phyloP scores from a whole-genome alignment of 2,329 filamentous ascomycete species.

The Parastagonospora avenae region DNA sequence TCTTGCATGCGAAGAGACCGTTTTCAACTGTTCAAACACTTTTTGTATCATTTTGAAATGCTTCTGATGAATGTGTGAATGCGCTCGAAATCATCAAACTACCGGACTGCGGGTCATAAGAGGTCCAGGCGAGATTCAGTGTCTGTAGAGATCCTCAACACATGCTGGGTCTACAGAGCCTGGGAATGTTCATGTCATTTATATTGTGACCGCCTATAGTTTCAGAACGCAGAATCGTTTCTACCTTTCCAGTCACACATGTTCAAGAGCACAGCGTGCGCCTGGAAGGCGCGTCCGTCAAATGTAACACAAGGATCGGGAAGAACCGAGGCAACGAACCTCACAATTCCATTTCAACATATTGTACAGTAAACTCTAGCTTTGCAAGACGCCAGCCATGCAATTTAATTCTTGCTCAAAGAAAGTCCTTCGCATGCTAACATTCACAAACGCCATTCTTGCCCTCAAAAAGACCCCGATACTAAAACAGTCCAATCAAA shows the following conservation, averaged over 20 bases:
- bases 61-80: neutral
- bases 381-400: conserved; percentile 3
- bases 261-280: no score
- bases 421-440: neutral
- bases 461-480: neutral
- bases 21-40: conserved; percentile 32
- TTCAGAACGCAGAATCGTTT: neutral
- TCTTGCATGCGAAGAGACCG: conserved; percentile 46
- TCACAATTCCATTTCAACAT: neutral
- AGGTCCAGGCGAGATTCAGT: no score
- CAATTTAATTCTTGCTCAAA: neutral
- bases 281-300: no score
- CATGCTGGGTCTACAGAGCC: no score
- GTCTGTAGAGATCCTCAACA: no score
- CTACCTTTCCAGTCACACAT: neutral
- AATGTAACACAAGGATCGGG: no score
- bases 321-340: no score
- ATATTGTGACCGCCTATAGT: no score
- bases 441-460: neutral
- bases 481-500: neutral
- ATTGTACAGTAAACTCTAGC: neutral
- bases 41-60: neutral
- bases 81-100: neutral
- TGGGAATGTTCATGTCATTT: no score
- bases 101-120: no score